A percentile compares a stretch with the other conserved stretches of the same genome.
These are phyloP conservation scores for Citrus unshiu DNA, from an alignment of 345 rosid species.

Conservation along the genomic window DNA sequence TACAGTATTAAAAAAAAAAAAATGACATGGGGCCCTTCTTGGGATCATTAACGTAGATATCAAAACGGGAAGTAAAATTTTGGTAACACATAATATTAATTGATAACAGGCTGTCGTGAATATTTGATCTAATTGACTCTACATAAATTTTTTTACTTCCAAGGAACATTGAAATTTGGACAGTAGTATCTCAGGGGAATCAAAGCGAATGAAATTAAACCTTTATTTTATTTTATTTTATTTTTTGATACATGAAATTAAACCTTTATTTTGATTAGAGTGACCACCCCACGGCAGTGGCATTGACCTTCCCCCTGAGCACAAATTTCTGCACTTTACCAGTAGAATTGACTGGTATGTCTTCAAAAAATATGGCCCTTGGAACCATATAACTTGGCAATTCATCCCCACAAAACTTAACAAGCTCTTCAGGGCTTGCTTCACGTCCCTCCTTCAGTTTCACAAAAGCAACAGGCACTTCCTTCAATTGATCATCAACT, in stretches of 20 bases:
- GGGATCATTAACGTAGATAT: not conserved
- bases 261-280: not conserved
- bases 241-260: not conserved
- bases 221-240: not conserved
- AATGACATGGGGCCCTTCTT: not conserved
- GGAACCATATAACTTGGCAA: slow-evolving; percentile 39
- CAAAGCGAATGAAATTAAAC: not conserved
- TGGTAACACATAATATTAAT: not conserved
- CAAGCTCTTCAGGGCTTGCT: slow-evolving; percentile 30
- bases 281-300: not conserved
- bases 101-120: not conserved
- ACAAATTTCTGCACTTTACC: slow-evolving; percentile 48
- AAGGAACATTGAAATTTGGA: too few species aligned
- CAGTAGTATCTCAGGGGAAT: not conserved
- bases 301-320: slow-evolving; percentile 37
- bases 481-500: slow-evolving; percentile 16
- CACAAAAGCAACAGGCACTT: slow-evolving; percentile 47
- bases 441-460: slow-evolving; percentile 34
- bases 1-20: too few species aligned
- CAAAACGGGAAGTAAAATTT: not conserved
- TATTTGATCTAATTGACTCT: not conserved
- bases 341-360: slow-evolving; percentile 43
- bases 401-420: slow-evolving; percentile 24
- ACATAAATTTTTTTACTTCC: not conserved
- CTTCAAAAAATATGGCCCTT: slow-evolving; percentile 31